These are phyloP conservation scores for Monosporascus cannonballus DNA, from an alignment of 2,329 filamentous ascomycete species.

Conservation along the genomic window DNA sequence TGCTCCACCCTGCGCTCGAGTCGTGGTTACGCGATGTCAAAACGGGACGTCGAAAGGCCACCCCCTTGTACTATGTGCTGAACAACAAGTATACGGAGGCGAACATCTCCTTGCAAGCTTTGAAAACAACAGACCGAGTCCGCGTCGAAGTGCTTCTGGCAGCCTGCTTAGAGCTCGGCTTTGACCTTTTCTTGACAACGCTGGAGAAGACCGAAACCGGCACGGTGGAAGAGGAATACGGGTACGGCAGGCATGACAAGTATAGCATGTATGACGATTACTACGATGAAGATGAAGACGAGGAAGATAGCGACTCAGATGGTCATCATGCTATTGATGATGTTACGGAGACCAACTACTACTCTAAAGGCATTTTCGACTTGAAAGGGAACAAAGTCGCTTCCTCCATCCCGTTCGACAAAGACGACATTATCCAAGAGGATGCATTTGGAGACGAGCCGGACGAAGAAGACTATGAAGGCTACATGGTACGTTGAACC, in stretches of 20 bases:
- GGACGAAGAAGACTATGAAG: slow-evolving; percentile 18
- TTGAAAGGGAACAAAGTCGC: slow-evolving; percentile 17
- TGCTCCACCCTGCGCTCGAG: slow-evolving; percentile 15
- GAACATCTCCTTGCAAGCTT: slow-evolving; percentile 19
- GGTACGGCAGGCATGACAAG: background rate
- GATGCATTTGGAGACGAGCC: slow-evolving; percentile 12
- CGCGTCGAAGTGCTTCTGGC: slow-evolving; percentile 19
- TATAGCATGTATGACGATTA: background rate
- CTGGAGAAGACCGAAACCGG: slow-evolving; percentile 25
- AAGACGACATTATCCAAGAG: slow-evolving; percentile 16
- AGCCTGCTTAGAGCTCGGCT: slow-evolving; percentile 16
- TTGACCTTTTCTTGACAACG: slow-evolving; percentile 28
- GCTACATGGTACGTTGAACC: slow-evolving; percentile 20
- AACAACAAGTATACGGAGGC: slow-evolving; percentile 29
- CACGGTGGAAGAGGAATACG: background rate
- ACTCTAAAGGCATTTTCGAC: slow-evolving; percentile 21
- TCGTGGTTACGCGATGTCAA: slow-evolving; percentile 19
- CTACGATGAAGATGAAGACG: slow-evolving; percentile 2
- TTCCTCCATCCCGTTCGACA: slow-evolving; percentile 8
- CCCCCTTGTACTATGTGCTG: slow-evolving; percentile 24
- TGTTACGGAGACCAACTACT: slow-evolving; percentile 2
- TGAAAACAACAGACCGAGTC: slow-evolving; percentile 23
- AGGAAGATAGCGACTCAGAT: slow-evolving; percentile 5
- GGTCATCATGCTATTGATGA: slow-evolving; percentile 11
- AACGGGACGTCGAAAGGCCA: slow-evolving; percentile 5